Base-by-base conservation (phyloP, 1,284 basidiomycete species). In the Trichosporon asahii region DNA sequence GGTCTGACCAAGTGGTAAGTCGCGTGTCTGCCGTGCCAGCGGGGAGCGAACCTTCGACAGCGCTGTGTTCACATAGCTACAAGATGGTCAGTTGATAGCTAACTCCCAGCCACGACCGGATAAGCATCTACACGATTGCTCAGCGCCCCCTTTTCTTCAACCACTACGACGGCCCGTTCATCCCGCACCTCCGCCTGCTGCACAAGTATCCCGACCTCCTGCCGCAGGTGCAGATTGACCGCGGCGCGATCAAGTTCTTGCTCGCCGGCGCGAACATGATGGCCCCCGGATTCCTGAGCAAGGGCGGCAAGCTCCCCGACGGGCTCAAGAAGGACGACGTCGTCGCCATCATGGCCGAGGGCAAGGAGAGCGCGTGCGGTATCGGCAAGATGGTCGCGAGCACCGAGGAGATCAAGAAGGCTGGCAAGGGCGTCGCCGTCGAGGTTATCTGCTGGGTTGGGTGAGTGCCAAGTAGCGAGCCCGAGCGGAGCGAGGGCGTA, bases 231-330 rank as follows among this genome's bases (percentile, higher is more conserved):
- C 89, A 90, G 76, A 88, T 99, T 66, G 97, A 99, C 86, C 90
- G 95, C 66, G 97, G 97, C 67, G 97, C 97, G 57, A 99, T 99
- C 85, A 93, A 95, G 66, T 99, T 98, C 84, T 88, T 99, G 27
- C 89, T 99, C 60, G 91, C 90, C 8, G 84, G 94, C 35, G 94
- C 94, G 64, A 90, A 92, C 85, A 95, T 96, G 93, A 96, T 96
- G 94, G 94, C 93, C 76, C 97, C 96, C 3, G 97, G 97, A 11
- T 85, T 99, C 68, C 95, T 95, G 25, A 98, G 95, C 31, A 87
- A 90, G 53, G 97, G 96, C 15, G 97, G 95, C 15, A 87, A 88
- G 75, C 88, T 99, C 0, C 95, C 96, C 0, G 89, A 93, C 7
- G 90, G 88, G 1, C 84, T 98, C 46, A 86, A 89, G 18, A 87